A percentile compares a stretch with the other conserved stretches of the same genome.
These are phyloP conservation scores for Rhodosporidiobolus odoratus DNA, from an alignment of 768 basidiomycete species.

Conservation along the genomic window DNA sequence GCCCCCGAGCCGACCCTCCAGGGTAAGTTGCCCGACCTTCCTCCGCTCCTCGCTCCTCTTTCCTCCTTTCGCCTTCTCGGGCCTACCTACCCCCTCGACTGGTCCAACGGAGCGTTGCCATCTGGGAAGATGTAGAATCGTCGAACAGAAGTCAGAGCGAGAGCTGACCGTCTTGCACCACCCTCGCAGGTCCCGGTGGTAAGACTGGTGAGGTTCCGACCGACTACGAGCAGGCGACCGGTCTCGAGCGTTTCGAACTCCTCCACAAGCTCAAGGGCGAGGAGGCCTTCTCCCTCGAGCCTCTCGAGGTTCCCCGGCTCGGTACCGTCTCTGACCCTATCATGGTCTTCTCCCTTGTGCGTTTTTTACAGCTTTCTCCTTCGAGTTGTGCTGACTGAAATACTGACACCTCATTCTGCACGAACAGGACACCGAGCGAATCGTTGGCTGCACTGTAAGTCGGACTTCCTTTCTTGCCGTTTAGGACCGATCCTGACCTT, in stretches of 20 bases:
- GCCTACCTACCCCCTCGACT: neutral
- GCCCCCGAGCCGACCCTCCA: constrained; percentile 33
- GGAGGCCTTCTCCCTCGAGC: constrained; percentile 80
- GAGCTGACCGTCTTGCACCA: too few relatives aligned
- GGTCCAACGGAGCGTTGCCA: too few relatives aligned
- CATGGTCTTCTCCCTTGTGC: constrained; percentile 76
- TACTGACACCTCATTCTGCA: neutral
- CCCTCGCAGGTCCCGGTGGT: constrained; percentile 32
- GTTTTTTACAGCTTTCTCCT: constrained; percentile 45
- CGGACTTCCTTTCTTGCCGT: neutral
- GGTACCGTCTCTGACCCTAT: constrained; percentile 85
- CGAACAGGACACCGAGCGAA: constrained; percentile 53
- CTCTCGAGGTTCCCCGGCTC: constrained; percentile 74
- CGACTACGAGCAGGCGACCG: constrained; percentile 85
- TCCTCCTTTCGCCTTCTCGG: neutral
- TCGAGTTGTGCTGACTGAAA: neutral
- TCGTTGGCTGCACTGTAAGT: constrained; percentile 60
- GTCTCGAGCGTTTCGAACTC: constrained; percentile 91
- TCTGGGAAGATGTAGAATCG: too few relatives aligned
- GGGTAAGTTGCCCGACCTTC: neutral
- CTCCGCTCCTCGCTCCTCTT: neutral
- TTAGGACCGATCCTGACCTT: constrained; percentile 53
- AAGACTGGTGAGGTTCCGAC: constrained; percentile 62
- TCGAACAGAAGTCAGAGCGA: too few relatives aligned
- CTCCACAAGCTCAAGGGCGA: constrained; percentile 81